A percentile compares a stretch with the other conserved stretches of the same genome.
Conservation (phyloP, 2,329 filamentous ascomycete genomes). For the Furcasterigmium sp. region DNA sequence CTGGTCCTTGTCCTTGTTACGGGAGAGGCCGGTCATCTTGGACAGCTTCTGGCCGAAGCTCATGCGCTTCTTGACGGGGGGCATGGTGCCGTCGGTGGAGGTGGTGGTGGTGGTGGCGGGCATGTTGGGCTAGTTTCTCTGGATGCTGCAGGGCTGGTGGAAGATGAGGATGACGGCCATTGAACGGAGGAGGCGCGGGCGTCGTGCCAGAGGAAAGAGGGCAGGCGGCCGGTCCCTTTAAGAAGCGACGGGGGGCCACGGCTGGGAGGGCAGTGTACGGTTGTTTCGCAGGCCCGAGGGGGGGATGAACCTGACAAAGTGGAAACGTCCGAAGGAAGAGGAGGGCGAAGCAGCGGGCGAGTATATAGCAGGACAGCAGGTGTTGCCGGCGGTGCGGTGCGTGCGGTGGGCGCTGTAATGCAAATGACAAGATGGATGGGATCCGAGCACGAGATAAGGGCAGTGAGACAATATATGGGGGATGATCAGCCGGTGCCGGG, state of each 20-base stretch:
- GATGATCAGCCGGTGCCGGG: not conserved
- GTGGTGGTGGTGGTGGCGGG: not conserved
- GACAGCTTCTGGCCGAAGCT: constrained; percentile 1
- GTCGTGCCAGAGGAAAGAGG: not conserved
- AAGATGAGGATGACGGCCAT: constrained; percentile 2
- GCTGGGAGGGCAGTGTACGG: too few relatives aligned
- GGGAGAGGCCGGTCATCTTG: constrained; percentile 1
- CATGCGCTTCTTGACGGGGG: constrained; percentile 3
- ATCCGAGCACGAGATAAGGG: not conserved
- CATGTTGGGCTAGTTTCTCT: not conserved
- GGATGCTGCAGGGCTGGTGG: constrained; percentile 1
- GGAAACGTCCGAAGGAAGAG: not conserved
- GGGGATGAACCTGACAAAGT: not conserved
- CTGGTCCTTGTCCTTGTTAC: not conserved
- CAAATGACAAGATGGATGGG: not conserved
- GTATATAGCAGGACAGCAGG: not conserved
- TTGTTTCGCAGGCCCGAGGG: not conserved
- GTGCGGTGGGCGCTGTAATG: not conserved
- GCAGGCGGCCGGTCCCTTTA: not conserved
- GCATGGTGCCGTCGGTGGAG: not conserved
- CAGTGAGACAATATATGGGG: not conserved
- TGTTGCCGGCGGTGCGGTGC: not conserved
- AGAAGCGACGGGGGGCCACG: not conserved
- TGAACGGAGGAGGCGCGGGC: not conserved
- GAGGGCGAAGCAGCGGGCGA: not conserved